Evolutionary conservation across 2,329 filamentous ascomycete species (phyloP).

Genomic region (Hypocreales sp.): DNA sequence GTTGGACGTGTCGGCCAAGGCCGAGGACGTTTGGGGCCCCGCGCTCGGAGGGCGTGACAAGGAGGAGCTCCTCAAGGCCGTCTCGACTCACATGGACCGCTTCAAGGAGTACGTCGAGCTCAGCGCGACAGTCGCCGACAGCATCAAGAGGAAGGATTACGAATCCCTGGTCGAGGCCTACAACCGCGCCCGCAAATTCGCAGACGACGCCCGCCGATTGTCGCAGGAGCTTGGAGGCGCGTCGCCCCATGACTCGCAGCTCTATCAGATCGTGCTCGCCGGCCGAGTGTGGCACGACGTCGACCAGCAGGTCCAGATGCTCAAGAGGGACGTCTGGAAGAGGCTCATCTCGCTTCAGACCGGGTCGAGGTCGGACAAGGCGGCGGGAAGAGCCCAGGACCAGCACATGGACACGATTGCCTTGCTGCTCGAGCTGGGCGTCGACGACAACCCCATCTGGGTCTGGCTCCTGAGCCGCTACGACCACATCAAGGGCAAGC

Average conservation of each 20-base stretch:
- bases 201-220: constrained; percentile 60
- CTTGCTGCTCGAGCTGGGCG: constrained; percentile 80
- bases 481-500: constrained; percentile 77
- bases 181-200: constrained; percentile 63
- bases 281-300: constrained; percentile 94
- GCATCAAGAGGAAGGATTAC: constrained; percentile 83
- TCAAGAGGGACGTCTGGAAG: constrained; percentile 85
- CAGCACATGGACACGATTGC: constrained; percentile 83
- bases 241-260: constrained; percentile 58
- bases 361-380: constrained; percentile 30
- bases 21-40: constrained; percentile 94
- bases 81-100: constrained; percentile 60
- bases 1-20: constrained; percentile 81
- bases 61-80: constrained; percentile 69
- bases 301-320: constrained; percentile 67
- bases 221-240: constrained; percentile 38
- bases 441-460: constrained; percentile 93
- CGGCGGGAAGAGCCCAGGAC: constrained; percentile 49
- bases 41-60: constrained; percentile 82
- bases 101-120: constrained; percentile 74
- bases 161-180: constrained; percentile 80
- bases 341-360: constrained; percentile 56
- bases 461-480: constrained; percentile 85
- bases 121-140: constrained; percentile 60
- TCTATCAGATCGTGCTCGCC: constrained; percentile 76